Conservation (phyloP, 1,284 basidiomycete genomes). For the Apiotrichum porosum region DNA sequence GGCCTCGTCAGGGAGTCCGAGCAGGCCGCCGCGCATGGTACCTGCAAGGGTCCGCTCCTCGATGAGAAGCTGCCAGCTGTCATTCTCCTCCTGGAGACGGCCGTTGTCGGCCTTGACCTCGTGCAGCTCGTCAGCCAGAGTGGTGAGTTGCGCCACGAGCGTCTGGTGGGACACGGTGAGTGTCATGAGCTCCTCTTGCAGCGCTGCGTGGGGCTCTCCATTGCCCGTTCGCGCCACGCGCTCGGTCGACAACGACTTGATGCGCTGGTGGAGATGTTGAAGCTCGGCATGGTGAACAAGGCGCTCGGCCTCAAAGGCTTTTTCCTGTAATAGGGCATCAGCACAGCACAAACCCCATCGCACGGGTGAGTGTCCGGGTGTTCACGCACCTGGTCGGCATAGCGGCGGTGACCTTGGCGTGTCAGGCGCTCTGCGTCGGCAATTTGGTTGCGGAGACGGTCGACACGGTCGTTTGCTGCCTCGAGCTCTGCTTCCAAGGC, state of each 20-base stretch:
- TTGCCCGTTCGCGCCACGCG: constrained; percentile 3
- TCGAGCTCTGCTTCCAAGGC: constrained; percentile 41
- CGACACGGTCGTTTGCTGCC: constrained; percentile 35
- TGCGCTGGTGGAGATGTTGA: constrained; percentile 29
- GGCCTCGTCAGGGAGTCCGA: background rate
- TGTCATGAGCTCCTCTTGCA: constrained; percentile 39
- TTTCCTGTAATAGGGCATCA: constrained; percentile 26
- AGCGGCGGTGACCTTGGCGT: constrained; percentile 31
- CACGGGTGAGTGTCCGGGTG: background rate
- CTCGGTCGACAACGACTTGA: constrained; percentile 24
- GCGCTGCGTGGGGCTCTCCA: constrained; percentile 16
- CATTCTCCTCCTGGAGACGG: constrained; percentile 70
- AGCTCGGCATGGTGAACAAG: constrained; percentile 39
- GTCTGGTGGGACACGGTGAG: constrained; percentile 34
- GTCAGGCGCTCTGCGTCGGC: constrained; percentile 31
- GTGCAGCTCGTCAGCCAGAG: constrained; percentile 32
- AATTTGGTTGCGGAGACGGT: constrained; percentile 27
- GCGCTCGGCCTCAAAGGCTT: constrained; percentile 43
- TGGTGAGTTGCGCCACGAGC: constrained; percentile 36
- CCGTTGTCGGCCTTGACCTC: constrained; percentile 33
- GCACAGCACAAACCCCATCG: background rate
- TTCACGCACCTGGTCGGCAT: constrained; percentile 37
- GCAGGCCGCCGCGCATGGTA: constrained; percentile 57
- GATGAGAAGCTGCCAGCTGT: constrained; percentile 86
- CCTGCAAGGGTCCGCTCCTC: constrained; percentile 83